These are phyloP conservation scores for Mucor mucedo DNA, from an alignment of 371 early-diverging fungal species.

Conservation along the genomic window DNA sequence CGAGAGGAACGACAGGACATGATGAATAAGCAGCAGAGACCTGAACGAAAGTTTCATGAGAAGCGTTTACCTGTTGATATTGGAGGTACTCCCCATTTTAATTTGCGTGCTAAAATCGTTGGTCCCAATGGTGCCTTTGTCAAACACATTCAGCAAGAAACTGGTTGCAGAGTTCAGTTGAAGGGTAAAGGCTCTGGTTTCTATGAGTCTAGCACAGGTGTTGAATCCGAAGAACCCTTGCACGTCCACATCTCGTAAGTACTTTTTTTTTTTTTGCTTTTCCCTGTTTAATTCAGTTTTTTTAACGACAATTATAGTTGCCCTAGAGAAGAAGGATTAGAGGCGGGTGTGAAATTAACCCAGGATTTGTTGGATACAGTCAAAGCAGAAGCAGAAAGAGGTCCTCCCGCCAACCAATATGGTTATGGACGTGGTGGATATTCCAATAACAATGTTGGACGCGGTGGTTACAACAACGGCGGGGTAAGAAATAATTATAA, in stretches of 20 bases:
- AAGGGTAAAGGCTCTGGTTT: slow-evolving; percentile 88
- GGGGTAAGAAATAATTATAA: slow-evolving; percentile 23
- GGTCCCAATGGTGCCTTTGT: slow-evolving; percentile 87
- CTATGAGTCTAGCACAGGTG: slow-evolving; percentile 66
- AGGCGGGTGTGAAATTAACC: slow-evolving; percentile 70
- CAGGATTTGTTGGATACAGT: slow-evolving; percentile 82
- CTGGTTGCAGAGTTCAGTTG: slow-evolving; percentile 78
- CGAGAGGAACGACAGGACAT: slow-evolving; percentile 26
- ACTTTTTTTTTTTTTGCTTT: no score
- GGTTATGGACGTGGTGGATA: slow-evolving; percentile 42
- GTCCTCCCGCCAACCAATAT: slow-evolving; percentile 37
- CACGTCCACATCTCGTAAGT: slow-evolving; percentile 82
- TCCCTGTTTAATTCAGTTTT: not conserved
- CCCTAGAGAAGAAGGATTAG: slow-evolving; percentile 67
- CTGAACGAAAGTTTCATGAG: slow-evolving; percentile 55
- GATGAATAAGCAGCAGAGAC: slow-evolving; percentile 1
- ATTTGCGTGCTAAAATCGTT: slow-evolving; percentile 84
- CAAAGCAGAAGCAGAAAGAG: slow-evolving; percentile 68
- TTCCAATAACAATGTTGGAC: slow-evolving; percentile 16
- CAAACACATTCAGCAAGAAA: slow-evolving; percentile 85
- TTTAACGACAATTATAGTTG: slow-evolving; percentile 45
- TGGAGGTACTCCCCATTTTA: slow-evolving; percentile 74
- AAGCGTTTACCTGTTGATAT: slow-evolving; percentile 77
- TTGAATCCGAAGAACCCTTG: slow-evolving; percentile 80
- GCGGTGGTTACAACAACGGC: slow-evolving; percentile 29